Evolutionary conservation across 78 protist genomes (phyloP).

Genomic region (Pelomyxa schiedti): DNA sequence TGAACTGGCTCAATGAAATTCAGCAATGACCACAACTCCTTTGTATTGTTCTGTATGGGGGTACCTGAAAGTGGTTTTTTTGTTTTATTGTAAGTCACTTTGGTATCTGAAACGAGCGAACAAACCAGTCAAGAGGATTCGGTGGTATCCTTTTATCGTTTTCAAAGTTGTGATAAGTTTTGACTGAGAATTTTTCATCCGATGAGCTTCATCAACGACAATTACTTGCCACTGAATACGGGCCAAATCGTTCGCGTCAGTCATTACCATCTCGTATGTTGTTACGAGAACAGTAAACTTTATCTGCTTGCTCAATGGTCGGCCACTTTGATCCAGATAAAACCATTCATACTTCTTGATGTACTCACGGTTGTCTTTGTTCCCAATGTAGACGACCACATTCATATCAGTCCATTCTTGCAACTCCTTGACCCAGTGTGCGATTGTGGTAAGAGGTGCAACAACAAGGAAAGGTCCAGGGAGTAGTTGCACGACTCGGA

Average conservation of each 20-base stretch:
- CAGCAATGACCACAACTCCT: conserved; percentile 86
- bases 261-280: conserved; percentile 74
- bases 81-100: neutral
- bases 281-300: conserved; percentile 76
- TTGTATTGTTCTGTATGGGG: conserved; percentile 80
- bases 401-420: conserved; percentile 50
- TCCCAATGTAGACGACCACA: conserved; percentile 64
- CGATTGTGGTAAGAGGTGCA: conserved; percentile 79
- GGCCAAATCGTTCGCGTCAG: conserved; percentile 16
- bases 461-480: conserved; percentile 83
- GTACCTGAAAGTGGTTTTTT: conserved; percentile 71
- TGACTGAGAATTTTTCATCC: conserved; percentile 63
- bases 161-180: conserved; percentile 34
- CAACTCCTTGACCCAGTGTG: conserved; percentile 82
- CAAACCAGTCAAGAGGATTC: conserved; percentile 62
- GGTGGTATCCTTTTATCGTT: neutral
- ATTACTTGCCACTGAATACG: conserved; percentile 60
- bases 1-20: conserved; percentile 55
- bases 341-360: conserved; percentile 42
- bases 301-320: neutral
- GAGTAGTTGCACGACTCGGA: conserved; percentile 23
- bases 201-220: conserved; percentile 85
- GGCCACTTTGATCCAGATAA: neutral
- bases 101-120: conserved; percentile 8
- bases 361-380: conserved; percentile 34